Evolutionary conservation across 495 filamentous ascomycete genomes (phyloP), one percentile per base, ranked within the genome.

Genomic region (Mycothermus thermophilus): DNA sequence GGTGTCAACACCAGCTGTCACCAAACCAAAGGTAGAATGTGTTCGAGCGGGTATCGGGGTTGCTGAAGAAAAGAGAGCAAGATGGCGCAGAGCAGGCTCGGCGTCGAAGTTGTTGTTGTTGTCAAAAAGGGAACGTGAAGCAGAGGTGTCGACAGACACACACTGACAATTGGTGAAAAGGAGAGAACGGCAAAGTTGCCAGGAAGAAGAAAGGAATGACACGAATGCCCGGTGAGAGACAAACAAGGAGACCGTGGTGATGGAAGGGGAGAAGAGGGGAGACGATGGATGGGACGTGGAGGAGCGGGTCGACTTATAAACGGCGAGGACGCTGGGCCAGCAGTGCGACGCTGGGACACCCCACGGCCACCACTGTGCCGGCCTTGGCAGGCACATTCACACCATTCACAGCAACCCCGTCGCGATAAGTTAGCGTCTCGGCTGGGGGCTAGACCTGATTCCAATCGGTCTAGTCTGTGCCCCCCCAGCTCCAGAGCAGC

Each of bases 1-100:
- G 37, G 35, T 38, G 32, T 15, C 34, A 34, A 42, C 19, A 24
- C 30, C 37, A 23, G 37, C 24, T 34, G 32, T 30, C 30, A 49
- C 32, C 21, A 21, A 41, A 43, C 23, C 25, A 42, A 28, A 18
- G 27, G n/a, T n/a, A 29, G 24, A 35, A 23, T 24, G 17, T 15
- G 12, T n/a, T n/a, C n/a, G n/a, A n/a, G n/a, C n/a, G n/a, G 17
- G 23, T 27, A 14, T 16, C 19, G 20, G 14, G n/a, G n/a, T n/a
- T n/a, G n/a, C n/a, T n/a, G n/a, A 28, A 19, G 19, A 27, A 13
- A 41, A 41, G 31, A 32, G 33, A 35, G 27, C 26, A 25, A 27
- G 32, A 26, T 20, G 10, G 38, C 27, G 38, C 38, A 20, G 19
- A 41, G 38, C 38, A 41, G 27, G 38, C 38, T 35, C 38, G 25